Evolutionary conservation across 139 green algal genomes (phyloP).

Genomic region (Chlamydomonas applanata): DNA sequence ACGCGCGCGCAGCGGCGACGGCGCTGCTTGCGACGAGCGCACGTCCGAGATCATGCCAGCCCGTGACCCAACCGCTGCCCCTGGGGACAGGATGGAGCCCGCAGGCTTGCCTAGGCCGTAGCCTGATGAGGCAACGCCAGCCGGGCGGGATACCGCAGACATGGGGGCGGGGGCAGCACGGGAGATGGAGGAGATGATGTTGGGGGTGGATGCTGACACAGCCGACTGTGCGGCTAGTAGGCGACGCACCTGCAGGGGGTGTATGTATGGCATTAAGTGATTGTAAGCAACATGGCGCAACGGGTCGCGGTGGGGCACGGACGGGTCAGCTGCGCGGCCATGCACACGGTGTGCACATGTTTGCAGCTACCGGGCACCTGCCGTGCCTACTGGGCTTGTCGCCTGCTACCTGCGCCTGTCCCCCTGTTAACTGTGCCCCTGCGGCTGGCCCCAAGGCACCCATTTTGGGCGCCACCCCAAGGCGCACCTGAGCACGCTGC

Average conservation of each 20-base stretch:
- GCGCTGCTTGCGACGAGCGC: neutral
- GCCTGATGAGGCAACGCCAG: neutral
- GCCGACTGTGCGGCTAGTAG: slow-evolving; percentile 30
- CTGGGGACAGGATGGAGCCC: slow-evolving; percentile 2
- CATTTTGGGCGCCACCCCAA: no score
- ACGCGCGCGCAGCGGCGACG: slow-evolving; percentile 3
- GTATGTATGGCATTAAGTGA: neutral
- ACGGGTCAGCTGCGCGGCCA: no score
- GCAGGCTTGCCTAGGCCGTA: neutral
- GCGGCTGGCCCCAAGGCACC: neutral
- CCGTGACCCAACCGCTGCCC: neutral
- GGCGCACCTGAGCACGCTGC: slow-evolving; percentile 67
- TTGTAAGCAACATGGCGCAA: no score
- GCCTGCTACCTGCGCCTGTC: no score
- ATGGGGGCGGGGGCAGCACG: neutral
- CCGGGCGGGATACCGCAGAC: neutral
- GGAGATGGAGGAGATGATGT: neutral
- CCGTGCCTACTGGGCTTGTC: no score
- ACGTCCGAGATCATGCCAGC: neutral
- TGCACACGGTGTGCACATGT: no score
- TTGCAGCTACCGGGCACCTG: no score
- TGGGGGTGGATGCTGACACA: slow-evolving; percentile 1
- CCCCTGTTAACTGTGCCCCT: no score
- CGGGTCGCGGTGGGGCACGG: no score
- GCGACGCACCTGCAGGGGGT: slow-evolving; percentile 22